Evolutionary conservation across 345 rosid genomes (phyloP), one percentile per base, ranked within the genome.

Genomic region (Syzygium aqueum): DNA sequence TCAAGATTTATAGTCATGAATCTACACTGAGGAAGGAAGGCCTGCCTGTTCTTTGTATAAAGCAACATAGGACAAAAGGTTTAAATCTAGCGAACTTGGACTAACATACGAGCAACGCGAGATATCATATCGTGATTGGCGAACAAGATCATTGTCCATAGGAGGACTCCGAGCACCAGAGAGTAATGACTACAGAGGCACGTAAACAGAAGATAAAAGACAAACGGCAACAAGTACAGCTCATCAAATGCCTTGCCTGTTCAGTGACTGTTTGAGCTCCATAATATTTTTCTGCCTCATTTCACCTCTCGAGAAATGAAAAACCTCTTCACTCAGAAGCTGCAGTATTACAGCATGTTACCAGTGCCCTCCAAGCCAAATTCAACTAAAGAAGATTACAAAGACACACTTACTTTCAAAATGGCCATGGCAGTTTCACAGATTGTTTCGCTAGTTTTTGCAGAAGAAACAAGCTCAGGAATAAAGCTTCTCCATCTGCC

Each of bases 371-470:
- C 52, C 52, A 63, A 50, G 21, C 30, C 73, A 25, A 27, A 46
- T 59, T 50, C 77, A 63, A 78, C 84, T 85, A 13, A 67, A 67
- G 80, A 87, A 86, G 87, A 53, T 51, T 28, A 37, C 56, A 59
- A 30, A 33, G 28, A 59, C 4, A 61, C 17, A 86, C 94, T 90
- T 90, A 95, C 99, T 94, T 98, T 98, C 88, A 98, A 88, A 89
- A 98, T 98, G 30, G 91, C 93, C 99, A 98, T 98, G 96, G n/a
- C 99, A 98, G 92, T 98, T 98, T 96, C 99, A 80, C 99, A 98
- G 89, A 98, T 94, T 73, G 99, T 98, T 98, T 98, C 99, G 17
- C 98, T 98, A n/a, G 99, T 96, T 95, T 95, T 98, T 85, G 99
- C 99, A 33, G 99, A 99, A 8, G 98, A 94, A 92, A 98, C 99